Evolutionary conservation across 2,329 filamentous ascomycete species (phyloP).

Genomic region (Ceratocystis huliohia): DNA sequence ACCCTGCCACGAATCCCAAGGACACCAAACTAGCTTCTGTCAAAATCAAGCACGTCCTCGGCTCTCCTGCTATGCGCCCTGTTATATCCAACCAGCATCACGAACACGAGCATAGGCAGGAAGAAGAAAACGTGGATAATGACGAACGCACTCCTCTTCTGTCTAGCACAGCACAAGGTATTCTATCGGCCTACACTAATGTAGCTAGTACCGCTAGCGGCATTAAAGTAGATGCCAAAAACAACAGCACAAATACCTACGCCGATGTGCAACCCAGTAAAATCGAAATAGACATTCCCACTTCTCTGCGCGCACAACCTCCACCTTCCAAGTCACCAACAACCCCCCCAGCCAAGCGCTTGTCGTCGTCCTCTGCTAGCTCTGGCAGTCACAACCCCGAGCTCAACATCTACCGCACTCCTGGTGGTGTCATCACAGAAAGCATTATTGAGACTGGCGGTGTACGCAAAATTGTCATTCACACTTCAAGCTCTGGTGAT

Average conservation of each 20-base stretch:
- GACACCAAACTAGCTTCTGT: slow-evolving; percentile 50
- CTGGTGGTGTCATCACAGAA: slow-evolving; percentile 68
- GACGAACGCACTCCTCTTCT: slow-evolving; percentile 28
- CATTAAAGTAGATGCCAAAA: slow-evolving; percentile 16
- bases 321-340: not conserved
- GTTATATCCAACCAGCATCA: not conserved
- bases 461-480: slow-evolving; percentile 60
- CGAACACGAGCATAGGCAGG: slow-evolving; percentile 9
- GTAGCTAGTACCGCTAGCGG: slow-evolving; percentile 24
- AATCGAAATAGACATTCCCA: not conserved
- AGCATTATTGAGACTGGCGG: slow-evolving; percentile 63
- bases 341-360: not conserved
- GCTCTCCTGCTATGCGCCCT: slow-evolving; percentile 21
- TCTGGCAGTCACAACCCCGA: not conserved
- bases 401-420: slow-evolving; percentile 33
- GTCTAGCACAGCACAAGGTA: not conserved
- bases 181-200: not conserved
- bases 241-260: slow-evolving; percentile 10
- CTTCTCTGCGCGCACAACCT: not conserved
- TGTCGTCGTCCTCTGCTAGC: not conserved
- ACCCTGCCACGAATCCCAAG: slow-evolving; percentile 51
- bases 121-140: slow-evolving; percentile 20
- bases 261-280: slow-evolving; percentile 2
- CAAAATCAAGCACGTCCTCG: slow-evolving; percentile 47
- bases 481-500: slow-evolving; percentile 29